Evolutionary conservation across 1,284 basidiomycete species (phyloP).

Genomic region (Amylostereum areolatum): DNA sequence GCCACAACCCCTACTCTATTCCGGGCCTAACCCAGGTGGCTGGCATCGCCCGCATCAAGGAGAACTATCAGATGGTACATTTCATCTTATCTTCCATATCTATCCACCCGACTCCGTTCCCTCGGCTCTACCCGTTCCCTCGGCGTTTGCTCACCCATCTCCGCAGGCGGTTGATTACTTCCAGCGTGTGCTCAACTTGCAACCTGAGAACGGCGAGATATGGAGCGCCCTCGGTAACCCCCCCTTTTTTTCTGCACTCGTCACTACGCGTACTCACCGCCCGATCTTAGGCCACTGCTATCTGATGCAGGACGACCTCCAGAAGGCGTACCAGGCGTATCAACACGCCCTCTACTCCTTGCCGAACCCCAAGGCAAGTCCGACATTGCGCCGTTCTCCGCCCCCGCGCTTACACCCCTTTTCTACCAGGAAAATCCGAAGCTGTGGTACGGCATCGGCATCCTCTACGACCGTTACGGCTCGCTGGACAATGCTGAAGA

Average conservation of each 20-base stretch:
- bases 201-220: conserved; percentile 91
- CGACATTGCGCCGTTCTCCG: conserved; percentile 4
- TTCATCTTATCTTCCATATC: conserved; percentile 22
- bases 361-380: conserved; percentile 83
- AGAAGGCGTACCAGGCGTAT: conserved; percentile 98
- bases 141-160: conserved; percentile 9
- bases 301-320: conserved; percentile 98
- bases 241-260: conserved; percentile 17
- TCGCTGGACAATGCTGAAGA: conserved; percentile 98
- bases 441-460: conserved; percentile 99
- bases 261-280: conserved; percentile 14
- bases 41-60: conserved; percentile 83
- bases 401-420: conserved; percentile 17
- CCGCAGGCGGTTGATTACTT: conserved; percentile 89
- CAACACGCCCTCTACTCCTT: conserved; percentile 96
- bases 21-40: conserved; percentile 88
- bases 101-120: conserved; percentile 7
- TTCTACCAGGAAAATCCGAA: conserved; percentile 82
- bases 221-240: conserved; percentile 85
- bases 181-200: conserved; percentile 82
- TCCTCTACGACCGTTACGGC: conserved; percentile 97
- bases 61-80: conserved; percentile 78
- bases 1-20: conserved; percentile 87
- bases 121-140: conserved; percentile 3
- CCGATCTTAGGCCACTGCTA: conserved; percentile 79